Percentiles rank a stretch among this genome's conserved stretches.
Conservation (phyloP, 140 eudicot genomes). For the Ambrosia hybrid region DNA sequence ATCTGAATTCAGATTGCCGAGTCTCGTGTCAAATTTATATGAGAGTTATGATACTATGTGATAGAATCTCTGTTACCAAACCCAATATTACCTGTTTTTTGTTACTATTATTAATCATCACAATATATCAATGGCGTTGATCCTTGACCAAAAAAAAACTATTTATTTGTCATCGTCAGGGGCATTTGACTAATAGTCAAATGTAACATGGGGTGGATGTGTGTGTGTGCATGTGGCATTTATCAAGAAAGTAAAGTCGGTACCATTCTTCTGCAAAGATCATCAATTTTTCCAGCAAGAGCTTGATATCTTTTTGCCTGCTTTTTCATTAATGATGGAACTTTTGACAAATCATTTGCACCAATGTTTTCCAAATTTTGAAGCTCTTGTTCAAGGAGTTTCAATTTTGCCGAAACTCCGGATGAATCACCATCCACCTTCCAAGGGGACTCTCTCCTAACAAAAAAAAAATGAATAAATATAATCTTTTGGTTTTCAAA, state of each 20-base stretch:
- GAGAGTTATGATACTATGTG: not conserved
- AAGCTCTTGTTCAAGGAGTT: slow-evolving; percentile 90
- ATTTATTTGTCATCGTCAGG: not conserved
- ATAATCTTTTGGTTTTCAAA: slow-evolving; percentile 4
- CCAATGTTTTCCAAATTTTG: slow-evolving; percentile 69
- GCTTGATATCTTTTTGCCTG: slow-evolving; percentile 97
- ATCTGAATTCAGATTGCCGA: not conserved
- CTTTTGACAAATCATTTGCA: slow-evolving; percentile 64
- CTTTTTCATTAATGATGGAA: slow-evolving; percentile 73
- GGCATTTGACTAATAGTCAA: not conserved
- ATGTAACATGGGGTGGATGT: no score
- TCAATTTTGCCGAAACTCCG: slow-evolving; percentile 80
- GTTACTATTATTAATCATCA: not conserved
- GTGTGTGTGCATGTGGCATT: not conserved
- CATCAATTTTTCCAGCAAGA: slow-evolving; percentile 90
- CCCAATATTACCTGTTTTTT: not conserved
- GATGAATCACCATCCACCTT: slow-evolving; percentile 90
- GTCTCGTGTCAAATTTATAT: not conserved
- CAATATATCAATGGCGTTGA: not conserved
- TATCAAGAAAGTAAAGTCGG: slow-evolving; percentile 16
- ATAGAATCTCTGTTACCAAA: not conserved
- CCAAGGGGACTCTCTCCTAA: slow-evolving; percentile 99
- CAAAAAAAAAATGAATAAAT: slow-evolving; percentile 15
- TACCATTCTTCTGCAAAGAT: slow-evolving; percentile 96
- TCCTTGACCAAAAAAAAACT: slow-evolving; percentile 1